These are phyloP conservation scores for Juglanconis oblonga DNA, from an alignment of 2,329 filamentous ascomycete genomes.

Conservation along the genomic window DNA sequence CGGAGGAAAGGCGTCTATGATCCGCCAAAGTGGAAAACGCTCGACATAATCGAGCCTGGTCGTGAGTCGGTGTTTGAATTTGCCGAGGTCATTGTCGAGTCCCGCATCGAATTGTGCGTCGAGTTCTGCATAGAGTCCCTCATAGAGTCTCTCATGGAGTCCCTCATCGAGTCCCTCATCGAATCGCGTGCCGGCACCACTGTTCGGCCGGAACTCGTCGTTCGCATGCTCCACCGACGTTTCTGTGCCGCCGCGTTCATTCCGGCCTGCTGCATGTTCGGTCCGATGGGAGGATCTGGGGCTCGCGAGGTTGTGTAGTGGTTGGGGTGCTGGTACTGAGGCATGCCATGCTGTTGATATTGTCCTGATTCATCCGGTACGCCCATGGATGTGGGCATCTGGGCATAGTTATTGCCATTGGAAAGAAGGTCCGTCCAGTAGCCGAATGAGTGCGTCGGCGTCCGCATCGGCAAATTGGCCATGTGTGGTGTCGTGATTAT, in stretches of 20 bases:
- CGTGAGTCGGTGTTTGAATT: constrained; percentile 11
- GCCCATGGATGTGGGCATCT: constrained; percentile 14
- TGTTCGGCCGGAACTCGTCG: constrained; percentile 17
- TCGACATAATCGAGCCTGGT: constrained; percentile 19
- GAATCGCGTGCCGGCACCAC: constrained; percentile 16
- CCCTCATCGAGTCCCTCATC: constrained; percentile 4
- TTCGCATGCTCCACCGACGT: constrained; percentile 19
- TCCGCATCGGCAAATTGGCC: constrained; percentile 15
- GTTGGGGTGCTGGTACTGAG: constrained; percentile 11
- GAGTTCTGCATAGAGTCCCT: neutral
- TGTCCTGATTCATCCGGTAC: constrained; percentile 13
- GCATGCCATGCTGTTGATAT: constrained; percentile 14
- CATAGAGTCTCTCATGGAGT: constrained; percentile 7
- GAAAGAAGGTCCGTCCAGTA: constrained; percentile 19
- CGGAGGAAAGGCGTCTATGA: constrained; percentile 5
- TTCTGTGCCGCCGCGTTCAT: constrained; percentile 15
- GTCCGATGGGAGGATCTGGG: constrained; percentile 16
- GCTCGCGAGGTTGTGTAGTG: constrained; percentile 18
- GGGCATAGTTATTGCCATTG: constrained; percentile 10
- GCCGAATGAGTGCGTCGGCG: constrained; percentile 18
- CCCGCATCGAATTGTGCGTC: neutral
- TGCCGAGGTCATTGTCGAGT: constrained; percentile 13
- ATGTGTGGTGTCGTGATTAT: constrained; percentile 18
- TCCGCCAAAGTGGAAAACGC: constrained; percentile 19
- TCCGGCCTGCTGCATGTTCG: constrained; percentile 12